Conservation (phyloP, 352 stramenopile species). For the Phytophthora agathidicida region DNA sequence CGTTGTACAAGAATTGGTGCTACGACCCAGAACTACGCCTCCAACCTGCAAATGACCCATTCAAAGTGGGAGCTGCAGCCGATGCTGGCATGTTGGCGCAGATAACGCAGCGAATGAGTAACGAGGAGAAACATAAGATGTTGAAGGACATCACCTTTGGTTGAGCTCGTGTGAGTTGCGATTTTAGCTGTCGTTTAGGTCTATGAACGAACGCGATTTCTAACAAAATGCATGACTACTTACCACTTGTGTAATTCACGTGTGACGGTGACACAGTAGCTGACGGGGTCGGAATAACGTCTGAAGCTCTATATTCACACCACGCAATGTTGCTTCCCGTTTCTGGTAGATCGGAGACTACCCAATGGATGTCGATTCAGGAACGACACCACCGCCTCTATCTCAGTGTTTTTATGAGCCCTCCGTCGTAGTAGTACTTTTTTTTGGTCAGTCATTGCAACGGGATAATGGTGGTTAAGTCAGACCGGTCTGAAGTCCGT, state of each 20-base stretch:
- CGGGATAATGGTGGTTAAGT: not conserved
- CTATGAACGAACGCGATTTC: too few species aligned
- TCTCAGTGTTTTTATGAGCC: slow-evolving; percentile 2
- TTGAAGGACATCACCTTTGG: too few species aligned
- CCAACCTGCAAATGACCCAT: not conserved
- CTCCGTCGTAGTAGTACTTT: too few species aligned
- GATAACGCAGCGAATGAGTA: not conserved
- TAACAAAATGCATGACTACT: too few species aligned
- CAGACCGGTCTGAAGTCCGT: not conserved
- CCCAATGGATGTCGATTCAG: slow-evolving; percentile 11
- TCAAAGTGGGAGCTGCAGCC: not conserved
- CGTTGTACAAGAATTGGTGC: slow-evolving; percentile 28
- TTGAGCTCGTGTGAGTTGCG: too few species aligned
- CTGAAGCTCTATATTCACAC: too few species aligned
- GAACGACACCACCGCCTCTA: not conserved
- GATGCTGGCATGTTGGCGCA: not conserved
- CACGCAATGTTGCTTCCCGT: too few species aligned
- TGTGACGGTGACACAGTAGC: too few species aligned
- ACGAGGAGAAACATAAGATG: too few species aligned
- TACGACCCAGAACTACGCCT: slow-evolving; percentile 24
- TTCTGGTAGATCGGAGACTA: slow-evolving; percentile 7
- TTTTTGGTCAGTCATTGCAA: not conserved
- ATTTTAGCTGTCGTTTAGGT: too few species aligned
- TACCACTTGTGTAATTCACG: too few species aligned
- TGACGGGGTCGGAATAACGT: too few species aligned